Base-by-base conservation (phyloP, 2,329 filamentous ascomycete species). In the Diaporthe sp. region DNA sequence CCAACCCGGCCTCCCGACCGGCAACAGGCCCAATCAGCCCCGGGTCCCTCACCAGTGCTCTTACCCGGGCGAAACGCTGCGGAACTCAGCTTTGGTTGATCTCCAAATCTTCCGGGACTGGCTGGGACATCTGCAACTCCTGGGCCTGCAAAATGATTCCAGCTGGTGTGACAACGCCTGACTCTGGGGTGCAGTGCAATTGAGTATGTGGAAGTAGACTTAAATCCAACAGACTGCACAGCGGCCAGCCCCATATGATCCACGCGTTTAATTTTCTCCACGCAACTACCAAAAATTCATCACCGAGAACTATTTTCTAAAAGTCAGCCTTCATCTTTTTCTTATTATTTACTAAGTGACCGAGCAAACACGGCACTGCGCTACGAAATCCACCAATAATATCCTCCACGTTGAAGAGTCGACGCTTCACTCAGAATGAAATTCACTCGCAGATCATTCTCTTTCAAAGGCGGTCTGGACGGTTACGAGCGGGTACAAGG, bases 61-160 rank as follows among this genome's bases (percentile, higher is more conserved):
- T 53, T 39, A 68, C 63, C 37, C 8, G n/a, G n/a, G n/a, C 63
- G 63, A 68, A 68, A 68, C 63, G n/a, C 47, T 27, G 30, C 3
- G 8, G 4, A 53, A 39, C 32, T 68, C 44, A 39, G 30, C 8
- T 53, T 4, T 22, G 44, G 32, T 37, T 68, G n/a, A 53, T 39
- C 15, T 7, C 44, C 47, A 53, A 39, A 13, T 39, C 22, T 37
- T 39, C 19, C 27, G 5, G 4, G n/a, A 22, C 30, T 50, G 27
- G 3, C 30, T 66, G 27, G 63, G 32, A 27, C n/a, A 25, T 39
- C n/a, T 68, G 44, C 47, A 22, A 68, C 47, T 51, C 35, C 25
- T 32, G 27, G n/a, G 44, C 15, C 22, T 44, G 44, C 19, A 17
- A 22, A 7, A 22, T 27, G 32, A 7, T 39, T 22, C 63, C 63